Conservation (phyloP, 805 yeast genomes). For the Candida ficus region DNA sequence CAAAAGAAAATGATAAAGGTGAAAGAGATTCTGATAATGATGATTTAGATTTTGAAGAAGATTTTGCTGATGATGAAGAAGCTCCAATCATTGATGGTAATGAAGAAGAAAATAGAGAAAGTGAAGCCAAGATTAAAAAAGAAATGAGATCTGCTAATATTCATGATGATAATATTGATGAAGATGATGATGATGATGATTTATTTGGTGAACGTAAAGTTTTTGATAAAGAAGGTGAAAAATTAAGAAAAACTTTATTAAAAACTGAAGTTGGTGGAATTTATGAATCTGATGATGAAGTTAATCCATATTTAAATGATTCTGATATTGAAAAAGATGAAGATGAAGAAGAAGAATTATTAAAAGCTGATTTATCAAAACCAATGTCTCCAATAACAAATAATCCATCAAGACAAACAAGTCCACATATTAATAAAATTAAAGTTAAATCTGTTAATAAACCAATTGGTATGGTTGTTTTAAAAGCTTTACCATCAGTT, state of each 20-base stretch:
- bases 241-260: constrained; percentile 74
- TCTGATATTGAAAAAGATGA: constrained; percentile 58
- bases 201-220: constrained; percentile 61
- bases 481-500: constrained; percentile 59
- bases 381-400: constrained; percentile 21
- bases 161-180: constrained; percentile 52
- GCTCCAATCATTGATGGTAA: constrained; percentile 96
- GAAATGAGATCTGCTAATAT: constrained; percentile 83
- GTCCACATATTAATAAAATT: constrained; percentile 27
- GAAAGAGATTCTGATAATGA: constrained; percentile 76
- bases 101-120: constrained; percentile 89
- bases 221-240: constrained; percentile 87
- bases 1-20: constrained; percentile 32
- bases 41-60: constrained; percentile 92
- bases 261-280: constrained; percentile 78
- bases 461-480: constrained; percentile 49
- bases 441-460: constrained; percentile 41
- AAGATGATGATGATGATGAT: constrained; percentile 66
- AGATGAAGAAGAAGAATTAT: constrained; percentile 33
- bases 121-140: constrained; percentile 75
- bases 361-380: constrained; percentile 33
- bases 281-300: constrained; percentile 76
- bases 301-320: constrained; percentile 75
- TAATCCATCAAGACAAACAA: constrained; percentile 13
- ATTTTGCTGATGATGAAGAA: constrained; percentile 97